These are phyloP conservation scores for Mucor irregularis DNA, from an alignment of 371 early-diverging fungal genomes.

Conservation along the genomic window DNA sequence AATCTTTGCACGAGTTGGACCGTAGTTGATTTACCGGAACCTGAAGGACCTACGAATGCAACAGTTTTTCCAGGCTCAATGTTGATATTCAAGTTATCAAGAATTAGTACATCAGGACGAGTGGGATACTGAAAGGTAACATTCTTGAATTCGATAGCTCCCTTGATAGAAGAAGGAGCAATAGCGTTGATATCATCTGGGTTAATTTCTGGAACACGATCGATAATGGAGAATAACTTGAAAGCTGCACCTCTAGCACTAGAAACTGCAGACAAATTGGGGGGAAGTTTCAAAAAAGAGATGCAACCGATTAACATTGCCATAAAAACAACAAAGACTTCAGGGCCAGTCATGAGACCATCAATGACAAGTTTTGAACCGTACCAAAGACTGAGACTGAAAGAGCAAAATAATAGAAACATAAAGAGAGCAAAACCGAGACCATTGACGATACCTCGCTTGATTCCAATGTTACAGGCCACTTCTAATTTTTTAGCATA, in stretches of 20 bases:
- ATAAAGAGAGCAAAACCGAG: conserved; percentile 60
- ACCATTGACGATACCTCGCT: conserved; percentile 51
- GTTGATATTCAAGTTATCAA: conserved; percentile 53
- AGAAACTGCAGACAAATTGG: conserved; percentile 60
- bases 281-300: conserved; percentile 46
- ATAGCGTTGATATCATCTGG: conserved; percentile 42
- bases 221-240: conserved; percentile 74
- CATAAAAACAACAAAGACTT: conserved; percentile 69
- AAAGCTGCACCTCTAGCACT: conserved; percentile 69
- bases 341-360: conserved; percentile 46
- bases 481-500: conserved; percentile 58
- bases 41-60: conserved; percentile 67
- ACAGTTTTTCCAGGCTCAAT: conserved; percentile 64
- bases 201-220: conserved; percentile 71
- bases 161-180: conserved; percentile 24
- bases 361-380: conserved; percentile 60
- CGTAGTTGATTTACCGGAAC: conserved; percentile 70
- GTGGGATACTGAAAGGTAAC: conserved; percentile 70
- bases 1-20: too few relatives aligned
- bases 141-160: conserved; percentile 61
- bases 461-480: conserved; percentile 57
- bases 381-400: conserved; percentile 79
- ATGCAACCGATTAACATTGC: conserved; percentile 66
- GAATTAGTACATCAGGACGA: conserved; percentile 55
- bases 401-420: conserved; percentile 61